Evolutionary conservation across 495 filamentous ascomycete genomes (phyloP), one percentile per base, ranked within the genome.

Genomic region (Penicillium crystallinum): DNA sequence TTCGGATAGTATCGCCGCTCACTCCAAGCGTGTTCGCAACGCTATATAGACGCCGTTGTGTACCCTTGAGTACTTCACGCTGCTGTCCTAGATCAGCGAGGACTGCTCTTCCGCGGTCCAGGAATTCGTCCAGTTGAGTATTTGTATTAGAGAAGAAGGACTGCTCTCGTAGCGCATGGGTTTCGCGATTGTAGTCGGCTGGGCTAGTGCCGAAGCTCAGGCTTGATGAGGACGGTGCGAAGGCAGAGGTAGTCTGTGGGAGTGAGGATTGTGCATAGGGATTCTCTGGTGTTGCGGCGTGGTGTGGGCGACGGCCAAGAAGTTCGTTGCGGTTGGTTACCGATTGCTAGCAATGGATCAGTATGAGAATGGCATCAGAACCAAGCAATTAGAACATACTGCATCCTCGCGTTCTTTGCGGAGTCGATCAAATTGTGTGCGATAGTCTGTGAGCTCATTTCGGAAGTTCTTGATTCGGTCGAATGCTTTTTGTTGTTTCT

Each of bases 1-100:
- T 96, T 12, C 95, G 81, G 50, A 98, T 98, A 5, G 93, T 98
- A 66, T 97, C 95, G 25, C 92, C 91, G 66, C 86, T 91, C 31
- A 98, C 80, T 7, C 93, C 93, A 54, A 98, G 71, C 25, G 95
- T 97, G 62, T 95, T 97, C 6, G 88, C 93, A 18, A 96, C 90
- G 64, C 82, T 90, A 63, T 97, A 97, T 39, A 99, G 75, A 65
- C 82, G 81, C 63, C 84, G 81, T 75, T 97, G 93, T 36, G 93
- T 97, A 7, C 84, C 86, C 75, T 99, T 99, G 53, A 99, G 75
- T 64, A 97, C 87, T 65, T 96, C 92, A 34, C 90, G 77, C 75
- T 99, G 95, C 65, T 96, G 78, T 2, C 88, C 85, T 41, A 99
- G 67, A 70, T 97, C 90, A 3, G 86, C 86, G 25, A 99, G 76